phyloP scores from a whole-genome alignment of 2,329 filamentous ascomycete genomes.

The Colletotrichum orbiculare region DNA sequence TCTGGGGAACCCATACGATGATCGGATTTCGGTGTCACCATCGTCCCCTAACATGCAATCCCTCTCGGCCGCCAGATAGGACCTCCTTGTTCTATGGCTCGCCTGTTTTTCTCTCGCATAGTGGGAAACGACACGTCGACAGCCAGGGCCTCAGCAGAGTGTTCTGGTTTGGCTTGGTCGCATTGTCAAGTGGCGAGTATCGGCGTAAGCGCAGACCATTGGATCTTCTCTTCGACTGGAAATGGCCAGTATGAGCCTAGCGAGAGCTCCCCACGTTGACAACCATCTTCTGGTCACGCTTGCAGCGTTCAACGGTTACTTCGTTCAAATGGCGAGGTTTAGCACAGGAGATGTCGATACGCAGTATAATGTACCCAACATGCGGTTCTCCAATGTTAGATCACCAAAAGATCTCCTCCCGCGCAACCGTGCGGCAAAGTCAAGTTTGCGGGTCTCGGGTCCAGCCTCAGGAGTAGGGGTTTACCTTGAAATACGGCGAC shows the following conservation, averaged over 20 bases:
- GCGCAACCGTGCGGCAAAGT: slow-evolving; percentile 22
- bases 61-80: not conserved
- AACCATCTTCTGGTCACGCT: no score
- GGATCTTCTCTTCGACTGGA: no score
- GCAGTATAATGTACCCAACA: not conserved
- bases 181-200: slow-evolving; percentile 28
- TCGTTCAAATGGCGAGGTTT: not conserved
- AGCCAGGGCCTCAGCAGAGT: not conserved
- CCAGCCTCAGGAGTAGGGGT: slow-evolving; percentile 22
- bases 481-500: slow-evolving; percentile 22
- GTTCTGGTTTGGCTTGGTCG: slow-evolving; percentile 2
- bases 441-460: slow-evolving; percentile 22
- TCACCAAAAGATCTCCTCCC: slow-evolving; percentile 17
- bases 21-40: slow-evolving; percentile 10
- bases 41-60: slow-evolving; percentile 6
- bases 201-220: not conserved
- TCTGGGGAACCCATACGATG: slow-evolving; percentile 32
- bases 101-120: not conserved
- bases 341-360: not conserved
- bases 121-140: not conserved
- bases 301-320: no score
- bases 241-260: no score
- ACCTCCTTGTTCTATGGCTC: slow-evolving; percentile 3
- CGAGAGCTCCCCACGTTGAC: no score
- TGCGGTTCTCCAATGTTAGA: not conserved